Base-by-base conservation (phyloP, 768 basidiomycete genomes). In the Trametes elegans region DNA sequence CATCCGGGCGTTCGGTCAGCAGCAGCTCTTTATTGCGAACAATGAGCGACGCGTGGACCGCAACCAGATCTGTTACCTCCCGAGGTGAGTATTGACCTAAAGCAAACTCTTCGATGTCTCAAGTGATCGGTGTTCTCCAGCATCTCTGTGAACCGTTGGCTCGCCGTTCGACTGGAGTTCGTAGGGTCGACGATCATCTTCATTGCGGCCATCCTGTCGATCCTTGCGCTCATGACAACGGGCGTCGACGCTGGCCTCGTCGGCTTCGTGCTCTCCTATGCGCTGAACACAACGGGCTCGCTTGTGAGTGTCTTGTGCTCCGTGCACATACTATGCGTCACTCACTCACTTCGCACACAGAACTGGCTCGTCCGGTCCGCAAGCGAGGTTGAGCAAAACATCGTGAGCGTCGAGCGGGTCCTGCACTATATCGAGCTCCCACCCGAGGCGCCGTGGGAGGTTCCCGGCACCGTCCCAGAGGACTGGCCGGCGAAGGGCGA, bases 311-410 rank as follows among this genome's bases (percentile, higher is more conserved):
- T 26, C 14, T 19, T 23, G 41, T n/a, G 3, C 13, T 6, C 10
- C 41, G 8, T 9, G 36, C 38, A n/a, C n/a, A n/a, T n/a, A n/a
- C 10, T 27, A 14, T 53, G 13, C 7, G 14, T 13, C 18, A 18
- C 8, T 47, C 6, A 43, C 45, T 45, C 19, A 7, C 18, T 59
- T 26, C 47, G 7, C 13, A 35, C 8, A 35, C 62, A 90, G 85
- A 89, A 90, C 63, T 90, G 88, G 88, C 76, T 91, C 6, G 89
- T 92, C 24, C 81, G 89, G 27, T 85, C 85, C 13, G 85, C 88
- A 3, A 88, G 85, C 62, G 93, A 95, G 68, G 90, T 93, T 11
- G 93, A 96, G 66, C 89, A 93, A 63, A 91, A 90, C 61, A 86
- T 93, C 62, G 90, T 93, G 56, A 90, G 89, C 63, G 88, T 92